phyloP scores from a whole-genome alignment of 1,139 yeast genomes.

The Debaryomycetaceae sp. region DNA sequence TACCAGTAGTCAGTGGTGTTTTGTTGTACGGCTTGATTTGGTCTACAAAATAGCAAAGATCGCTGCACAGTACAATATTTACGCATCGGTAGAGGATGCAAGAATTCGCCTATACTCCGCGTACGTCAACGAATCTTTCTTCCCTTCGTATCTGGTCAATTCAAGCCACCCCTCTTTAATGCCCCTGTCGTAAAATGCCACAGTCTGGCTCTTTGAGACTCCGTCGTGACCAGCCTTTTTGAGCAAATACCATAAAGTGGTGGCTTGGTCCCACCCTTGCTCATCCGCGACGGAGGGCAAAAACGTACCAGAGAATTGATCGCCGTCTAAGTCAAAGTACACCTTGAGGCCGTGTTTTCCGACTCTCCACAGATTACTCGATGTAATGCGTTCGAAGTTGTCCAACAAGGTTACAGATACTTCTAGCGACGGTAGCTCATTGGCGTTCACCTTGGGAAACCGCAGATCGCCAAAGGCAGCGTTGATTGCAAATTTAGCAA shows the following conservation, averaged over 20 bases:
- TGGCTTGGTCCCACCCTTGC: slow-evolving; percentile 73
- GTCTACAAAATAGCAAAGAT: too few relatives aligned
- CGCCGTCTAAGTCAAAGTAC: slow-evolving; percentile 33
- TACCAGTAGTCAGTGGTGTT: slow-evolving; percentile 16
- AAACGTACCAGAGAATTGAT: slow-evolving; percentile 65
- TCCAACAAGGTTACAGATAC: slow-evolving; percentile 62
- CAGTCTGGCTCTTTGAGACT: slow-evolving; percentile 16
- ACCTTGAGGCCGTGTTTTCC: slow-evolving; percentile 82
- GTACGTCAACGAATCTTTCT: slow-evolving; percentile 25
- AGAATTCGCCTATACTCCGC: slow-evolving; percentile 20
- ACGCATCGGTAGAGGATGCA: neutral
- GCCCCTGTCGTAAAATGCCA: slow-evolving; percentile 26
- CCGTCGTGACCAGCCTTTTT: slow-evolving; percentile 55
- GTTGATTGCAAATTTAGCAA: slow-evolving; percentile 56
- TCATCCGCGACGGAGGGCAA: slow-evolving; percentile 90
- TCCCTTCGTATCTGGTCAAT: slow-evolving; percentile 37
- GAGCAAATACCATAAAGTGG: slow-evolving; percentile 68
- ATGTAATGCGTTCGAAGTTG: slow-evolving; percentile 49
- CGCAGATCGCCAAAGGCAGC: slow-evolving; percentile 76
- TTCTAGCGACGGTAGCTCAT: slow-evolving; percentile 48
- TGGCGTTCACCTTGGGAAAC: slow-evolving; percentile 56
- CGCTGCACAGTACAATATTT: too few relatives aligned
- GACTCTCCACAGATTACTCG: slow-evolving; percentile 68
- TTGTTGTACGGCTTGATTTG: slow-evolving; percentile 10
- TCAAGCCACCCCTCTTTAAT: slow-evolving; percentile 32